Evolutionary conservation across 257 asterid genomes (phyloP), one percentile per base, ranked within the genome.

Genomic region (Penstemon newberryi): DNA sequence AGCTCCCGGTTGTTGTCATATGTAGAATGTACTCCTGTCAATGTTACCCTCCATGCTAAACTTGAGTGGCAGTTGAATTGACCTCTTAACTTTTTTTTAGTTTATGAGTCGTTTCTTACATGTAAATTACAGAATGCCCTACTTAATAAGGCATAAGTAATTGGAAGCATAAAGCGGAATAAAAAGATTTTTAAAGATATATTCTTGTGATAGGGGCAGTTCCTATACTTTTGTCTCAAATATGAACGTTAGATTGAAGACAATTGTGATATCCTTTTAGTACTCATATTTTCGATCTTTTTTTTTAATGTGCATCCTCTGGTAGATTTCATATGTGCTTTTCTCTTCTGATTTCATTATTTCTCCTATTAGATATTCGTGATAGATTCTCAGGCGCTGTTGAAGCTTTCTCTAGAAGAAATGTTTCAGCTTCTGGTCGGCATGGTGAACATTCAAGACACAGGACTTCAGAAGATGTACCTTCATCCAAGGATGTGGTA

Each of bases 401-500:
- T 15, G 98, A 90, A 80, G 91, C 93, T 45, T 85, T 92, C 70
- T 80, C 96, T 36, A 83, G 96, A 80, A 86, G 87, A 80, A 81
- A 85, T 67, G 60, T 73, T 70, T 73, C 91, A 11, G 69, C 83
- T 73, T 47, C 95, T 40, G 95, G 96, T 67, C 87, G 93, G 56
- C 86, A 80, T 75, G 95, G 85, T 66, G 96, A 88, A 73, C 83
- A 82, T 74, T 52, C 83, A 38, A 83, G 90, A 78, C 84, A 82
- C 72, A 80, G 89, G 67, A 77, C 86, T 63, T 79, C 88, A 18
- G 96, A 90, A 37, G 95, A 84, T 76, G 81, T 76, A 61, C 92
- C 98, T 72, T 86, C 95, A 43, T 92, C 98, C 54, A 92, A 89
- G 83, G 95, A 92, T 79, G 96, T 90, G 98, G 98, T 92, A 92